Conservation (phyloP, 192 early-diverging fungal genomes). For the Gamsiella multidivaricata region DNA sequence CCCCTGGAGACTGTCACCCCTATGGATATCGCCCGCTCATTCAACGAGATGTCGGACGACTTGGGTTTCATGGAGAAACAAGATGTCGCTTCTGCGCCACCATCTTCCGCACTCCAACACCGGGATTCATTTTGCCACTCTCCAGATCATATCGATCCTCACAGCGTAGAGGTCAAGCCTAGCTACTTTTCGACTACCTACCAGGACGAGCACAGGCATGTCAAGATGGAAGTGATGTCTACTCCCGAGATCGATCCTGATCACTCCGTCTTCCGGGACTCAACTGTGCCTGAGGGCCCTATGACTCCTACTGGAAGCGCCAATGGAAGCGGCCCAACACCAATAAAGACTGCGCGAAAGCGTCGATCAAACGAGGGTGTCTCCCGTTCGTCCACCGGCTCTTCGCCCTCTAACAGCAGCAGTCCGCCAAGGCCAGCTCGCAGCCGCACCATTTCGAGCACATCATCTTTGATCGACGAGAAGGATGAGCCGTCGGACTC, state of each 20-base stretch:
- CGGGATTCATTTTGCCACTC: constrained; percentile 41
- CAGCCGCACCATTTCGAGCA: constrained; percentile 44
- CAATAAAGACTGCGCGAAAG: constrained; percentile 28
- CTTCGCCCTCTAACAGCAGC: constrained; percentile 13
- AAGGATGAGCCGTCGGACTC: constrained; percentile 34
- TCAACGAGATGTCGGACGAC: constrained; percentile 24
- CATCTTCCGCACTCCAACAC: background rate
- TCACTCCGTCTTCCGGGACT: constrained; percentile 15
- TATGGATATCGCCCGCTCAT: constrained; percentile 53
- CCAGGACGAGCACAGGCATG: constrained; percentile 24
- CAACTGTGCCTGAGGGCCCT: background rate
- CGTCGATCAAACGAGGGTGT: constrained; percentile 46
- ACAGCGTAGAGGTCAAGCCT: constrained; percentile 48
- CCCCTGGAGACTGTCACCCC: constrained; percentile 44
- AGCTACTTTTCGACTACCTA: constrained; percentile 38
- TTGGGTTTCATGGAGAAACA: constrained; percentile 35
- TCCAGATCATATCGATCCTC: constrained; percentile 49
- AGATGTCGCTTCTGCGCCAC: constrained; percentile 4
- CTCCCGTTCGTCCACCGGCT: constrained; percentile 21
- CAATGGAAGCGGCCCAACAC: background rate
- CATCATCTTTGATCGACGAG: constrained; percentile 43
- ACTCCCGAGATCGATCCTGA: constrained; percentile 30
- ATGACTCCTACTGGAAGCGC: constrained; percentile 16
- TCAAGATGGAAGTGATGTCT: constrained; percentile 48
- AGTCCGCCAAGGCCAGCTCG: constrained; percentile 42